Base-by-base conservation (phyloP, 148 eudicot species). In the Cornus florida region DNA sequence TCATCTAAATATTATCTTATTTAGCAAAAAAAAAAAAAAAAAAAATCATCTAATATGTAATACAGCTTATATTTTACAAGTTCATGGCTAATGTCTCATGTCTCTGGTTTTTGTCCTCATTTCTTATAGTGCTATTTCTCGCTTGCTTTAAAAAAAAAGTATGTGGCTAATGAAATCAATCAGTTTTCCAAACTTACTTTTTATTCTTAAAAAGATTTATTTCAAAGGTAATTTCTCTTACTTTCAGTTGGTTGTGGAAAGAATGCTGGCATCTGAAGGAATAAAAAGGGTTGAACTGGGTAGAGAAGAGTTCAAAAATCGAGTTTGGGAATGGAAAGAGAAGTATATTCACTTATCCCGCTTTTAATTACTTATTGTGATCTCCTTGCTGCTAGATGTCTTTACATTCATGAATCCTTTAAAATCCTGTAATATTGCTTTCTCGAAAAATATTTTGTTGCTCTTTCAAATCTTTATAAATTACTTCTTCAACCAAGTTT, bases 301-400 rank as follows among this genome's bases (percentile, higher is more conserved):
- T 39, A 88, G 99, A 89, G 97, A 94, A 6, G 95, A 92, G 82
- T 96, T 96, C 78, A 74, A 89, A 71, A 88, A 91, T 70, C 91
- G 92, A 87, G 98, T 96, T 72, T 96, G 99, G 99, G 90, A 91
- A 88, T 96, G 99, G 99, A 96, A 96, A 87, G 94, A 92, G 78
- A 95, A 93, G 98, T 95, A 93, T 79, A 84, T 76, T 74, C 71
- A 41, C 72, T 71, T 24, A 23, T 75, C 66, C 17, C 16, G 69
- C 35, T 69, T 6, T n/a, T 14, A 28, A 56, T 46, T 70, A 20
- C 4, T 19, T 38, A 59, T 24, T 46, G 14, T 20, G 67, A 43
- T 62, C 75, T 60, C 33, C 31, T 57, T 76, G 41, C 73, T 71
- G 64, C 68, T 60, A 3, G 66, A 62, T 62, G 66, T 62, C 24